Evolutionary conservation across 495 filamentous ascomycete species (phyloP).

Genomic region (Annulohypoxylon nitens): DNA sequence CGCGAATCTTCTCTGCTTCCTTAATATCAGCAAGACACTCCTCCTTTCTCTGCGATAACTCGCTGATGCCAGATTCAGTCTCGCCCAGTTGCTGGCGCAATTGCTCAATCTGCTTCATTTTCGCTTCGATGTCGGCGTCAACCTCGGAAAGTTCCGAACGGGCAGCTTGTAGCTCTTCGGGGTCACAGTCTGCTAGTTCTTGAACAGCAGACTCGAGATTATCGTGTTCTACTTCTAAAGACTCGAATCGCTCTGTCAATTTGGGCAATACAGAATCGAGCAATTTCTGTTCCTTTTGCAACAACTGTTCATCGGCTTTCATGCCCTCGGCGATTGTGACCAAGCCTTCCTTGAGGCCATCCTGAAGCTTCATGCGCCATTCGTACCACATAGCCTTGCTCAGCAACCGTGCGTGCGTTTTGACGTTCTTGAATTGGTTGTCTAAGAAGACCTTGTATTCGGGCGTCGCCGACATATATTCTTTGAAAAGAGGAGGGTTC

Average conservation of each 20-base stretch:
- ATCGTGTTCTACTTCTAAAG: slow-evolving; percentile 71
- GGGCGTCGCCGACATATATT: slow-evolving; percentile 89
- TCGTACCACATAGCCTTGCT: slow-evolving; percentile 98
- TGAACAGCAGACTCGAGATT: slow-evolving; percentile 76
- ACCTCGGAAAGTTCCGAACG: slow-evolving; percentile 72
- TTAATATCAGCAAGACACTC: slow-evolving; percentile 78
- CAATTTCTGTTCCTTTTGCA: slow-evolving; percentile 75
- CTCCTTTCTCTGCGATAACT: slow-evolving; percentile 72
- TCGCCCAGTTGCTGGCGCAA: slow-evolving; percentile 73
- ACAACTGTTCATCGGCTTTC: slow-evolving; percentile 76
- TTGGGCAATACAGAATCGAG: slow-evolving; percentile 74
- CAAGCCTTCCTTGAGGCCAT: slow-evolving; percentile 83
- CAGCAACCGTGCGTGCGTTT: slow-evolving; percentile 86
- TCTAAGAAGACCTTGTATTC: slow-evolving; percentile 89
- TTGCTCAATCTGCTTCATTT: slow-evolving; percentile 72
- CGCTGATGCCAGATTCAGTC: slow-evolving; percentile 71
- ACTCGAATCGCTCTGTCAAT: slow-evolving; percentile 69
- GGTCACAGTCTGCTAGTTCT: slow-evolving; percentile 83
- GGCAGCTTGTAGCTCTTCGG: slow-evolving; percentile 77
- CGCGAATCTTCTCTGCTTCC: slow-evolving; percentile 84
- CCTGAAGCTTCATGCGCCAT: slow-evolving; percentile 93
- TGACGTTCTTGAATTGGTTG: slow-evolving; percentile 95
- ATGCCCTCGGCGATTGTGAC: slow-evolving; percentile 79
- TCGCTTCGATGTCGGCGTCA: slow-evolving; percentile 76
- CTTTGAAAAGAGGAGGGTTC: slow-evolving; percentile 89